Base-by-base conservation (phyloP, 2,329 filamentous ascomycete genomes). In the Rutstroemia sp. region DNA sequence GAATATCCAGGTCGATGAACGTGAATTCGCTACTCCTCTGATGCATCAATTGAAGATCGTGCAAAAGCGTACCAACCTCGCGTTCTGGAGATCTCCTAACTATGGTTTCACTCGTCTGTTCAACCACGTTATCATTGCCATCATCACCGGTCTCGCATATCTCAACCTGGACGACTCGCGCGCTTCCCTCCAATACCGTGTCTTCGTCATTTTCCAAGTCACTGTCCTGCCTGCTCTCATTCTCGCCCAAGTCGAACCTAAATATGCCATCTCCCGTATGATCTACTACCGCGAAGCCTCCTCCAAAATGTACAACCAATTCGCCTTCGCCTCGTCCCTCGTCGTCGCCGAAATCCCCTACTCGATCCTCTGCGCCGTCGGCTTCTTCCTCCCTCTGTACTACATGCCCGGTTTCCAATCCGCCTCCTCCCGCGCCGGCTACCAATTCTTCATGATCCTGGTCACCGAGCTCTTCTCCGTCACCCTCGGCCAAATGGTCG, bases 141-240 rank as follows among this genome's bases (percentile, higher is more conserved):
- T 95, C 14, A 74, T 95, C 55, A 90, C 87, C 0, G 91, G 91
- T 63, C 78, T 95, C 12, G 86, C 86, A 37, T 96, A 87, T 70
- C 76, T 95, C 49, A 81, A 90, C 59, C 81, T 95, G 8, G 85
- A 92, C 67, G 73, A 91, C 66, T 90, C 87, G 2, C 81, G 87
- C 9, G 75, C 85, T 1, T 88, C 86, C 1, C 78, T 96, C 4
- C 91, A 96, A 71, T 88, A 94, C 75, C 85, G 86, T 59, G 81
- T 96, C 60, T 96, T 96, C 71, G 83, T 92, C 71, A 88, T 94
- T 70, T 96, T 96, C 80, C 90, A 95, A 70, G 83, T 91, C 52
- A 90, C 89, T 0, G 88, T 95, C 21, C 78, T 96, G 25, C 90
- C 90, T 0, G 88, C 88, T 1, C 77, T 95, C 30, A 90, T 95